These are phyloP conservation scores for Diplodia scrobiculata DNA, from an alignment of 2,329 filamentous ascomycete species.

Conservation along the genomic window DNA sequence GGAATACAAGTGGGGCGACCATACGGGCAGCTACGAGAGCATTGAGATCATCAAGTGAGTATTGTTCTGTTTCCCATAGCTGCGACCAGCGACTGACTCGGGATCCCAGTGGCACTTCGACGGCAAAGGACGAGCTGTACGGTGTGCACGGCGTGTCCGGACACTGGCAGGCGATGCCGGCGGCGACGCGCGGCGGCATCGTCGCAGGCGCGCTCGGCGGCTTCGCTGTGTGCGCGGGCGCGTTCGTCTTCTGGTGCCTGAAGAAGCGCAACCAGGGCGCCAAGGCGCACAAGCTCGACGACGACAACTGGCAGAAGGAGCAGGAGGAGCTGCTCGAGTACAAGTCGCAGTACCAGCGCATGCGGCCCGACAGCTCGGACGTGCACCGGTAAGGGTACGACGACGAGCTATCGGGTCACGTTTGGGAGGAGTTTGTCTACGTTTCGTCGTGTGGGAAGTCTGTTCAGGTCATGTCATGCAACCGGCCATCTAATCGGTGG, in stretches of 20 bases:
- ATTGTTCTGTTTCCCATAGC: constrained; percentile 30
- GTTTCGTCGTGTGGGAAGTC: constrained; percentile 19
- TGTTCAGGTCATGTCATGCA: constrained; percentile 24
- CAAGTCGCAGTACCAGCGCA: constrained; percentile 29
- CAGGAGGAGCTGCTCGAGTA: constrained; percentile 30
- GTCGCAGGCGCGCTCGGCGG: constrained; percentile 33
- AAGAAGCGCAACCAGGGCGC: constrained; percentile 45
- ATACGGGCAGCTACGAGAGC: constrained; percentile 61
- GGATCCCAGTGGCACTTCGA: constrained; percentile 40
- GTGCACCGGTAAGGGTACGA: constrained; percentile 12
- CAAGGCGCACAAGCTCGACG: constrained; percentile 39
- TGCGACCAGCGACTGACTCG: constrained; percentile 1
- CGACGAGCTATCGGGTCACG: not conserved
- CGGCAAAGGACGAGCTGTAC: constrained; percentile 41
- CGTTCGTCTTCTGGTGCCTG: constrained; percentile 45
- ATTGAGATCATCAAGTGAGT: constrained; percentile 53
- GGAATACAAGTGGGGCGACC: constrained; percentile 67
- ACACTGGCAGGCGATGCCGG: constrained; percentile 42
- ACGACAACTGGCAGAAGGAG: constrained; percentile 44
- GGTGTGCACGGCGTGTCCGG: constrained; percentile 42
- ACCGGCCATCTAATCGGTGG: not conserved
- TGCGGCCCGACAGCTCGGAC: constrained; percentile 17
- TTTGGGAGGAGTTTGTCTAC: constrained; percentile 27
- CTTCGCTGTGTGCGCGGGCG: constrained; percentile 35
- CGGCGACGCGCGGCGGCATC: constrained; percentile 42